These are phyloP conservation scores for Penicillium griseofulvum DNA, from an alignment of 2,329 filamentous ascomycete genomes.

Conservation along the genomic window DNA sequence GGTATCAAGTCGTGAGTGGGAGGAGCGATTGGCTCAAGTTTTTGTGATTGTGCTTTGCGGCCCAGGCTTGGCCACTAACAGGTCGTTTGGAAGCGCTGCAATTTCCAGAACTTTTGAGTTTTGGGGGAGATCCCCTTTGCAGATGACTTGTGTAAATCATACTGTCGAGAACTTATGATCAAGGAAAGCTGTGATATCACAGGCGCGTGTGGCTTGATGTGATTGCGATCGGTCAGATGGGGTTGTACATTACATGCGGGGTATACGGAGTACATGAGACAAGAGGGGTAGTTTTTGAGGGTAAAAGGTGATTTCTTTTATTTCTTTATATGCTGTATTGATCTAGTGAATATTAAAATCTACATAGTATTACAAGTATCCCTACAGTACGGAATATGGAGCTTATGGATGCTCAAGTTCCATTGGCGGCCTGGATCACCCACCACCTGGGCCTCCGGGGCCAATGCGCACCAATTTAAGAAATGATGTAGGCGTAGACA, in stretches of 20 bases:
- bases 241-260: constrained; percentile 2
- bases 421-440: constrained; percentile 10
- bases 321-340: background rate
- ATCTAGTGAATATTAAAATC: background rate
- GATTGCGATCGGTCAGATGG: constrained; percentile 5
- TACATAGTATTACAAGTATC: background rate
- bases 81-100: constrained; percentile 6
- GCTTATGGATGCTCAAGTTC: background rate
- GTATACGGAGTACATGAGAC: background rate
- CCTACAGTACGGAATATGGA: background rate
- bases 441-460: background rate
- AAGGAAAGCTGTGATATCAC: constrained; percentile 1
- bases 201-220: constrained; percentile 2
- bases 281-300: background rate
- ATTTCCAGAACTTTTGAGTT: constrained; percentile 18
- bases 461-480: background rate
- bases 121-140: constrained; percentile 15
- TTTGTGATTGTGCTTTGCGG: background rate
- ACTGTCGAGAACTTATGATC: background rate
- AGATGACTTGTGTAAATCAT: constrained; percentile 2
- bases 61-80: constrained; percentile 9
- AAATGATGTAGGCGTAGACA: constrained; percentile 4
- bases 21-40: constrained; percentile 1
- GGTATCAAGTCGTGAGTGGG: constrained; percentile 10
- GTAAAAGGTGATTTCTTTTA: background rate